Percentiles rank a stretch among this genome's conserved stretches.
Evolutionary conservation across 2,329 filamentous ascomycete species (phyloP).

Genomic region (Dactylellina leptospora): DNA sequence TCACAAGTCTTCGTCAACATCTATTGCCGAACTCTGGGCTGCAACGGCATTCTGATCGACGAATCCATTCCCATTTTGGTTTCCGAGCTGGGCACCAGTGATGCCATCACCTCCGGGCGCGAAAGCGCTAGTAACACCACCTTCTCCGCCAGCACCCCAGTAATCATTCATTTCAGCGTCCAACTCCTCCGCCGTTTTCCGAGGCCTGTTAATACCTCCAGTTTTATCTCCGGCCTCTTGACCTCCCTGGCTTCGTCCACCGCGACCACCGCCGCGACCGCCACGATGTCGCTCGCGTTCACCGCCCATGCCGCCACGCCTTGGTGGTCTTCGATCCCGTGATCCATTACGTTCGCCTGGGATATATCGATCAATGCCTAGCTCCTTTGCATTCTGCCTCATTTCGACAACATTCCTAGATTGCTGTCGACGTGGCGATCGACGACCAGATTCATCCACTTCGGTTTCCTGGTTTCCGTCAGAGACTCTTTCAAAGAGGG

Average conservation of each 20-base stretch:
- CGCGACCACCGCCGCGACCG: constrained; percentile 58
- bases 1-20: constrained; percentile 48
- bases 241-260: constrained; percentile 42
- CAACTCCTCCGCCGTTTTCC: constrained; percentile 89
- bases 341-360: constrained; percentile 67
- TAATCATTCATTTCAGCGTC: constrained; percentile 98
- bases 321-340: constrained; percentile 55
- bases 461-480: constrained; percentile 62
- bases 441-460: constrained; percentile 57
- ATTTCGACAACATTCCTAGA: constrained; percentile 50
- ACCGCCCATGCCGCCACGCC: constrained; percentile 61
- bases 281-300: constrained; percentile 65
- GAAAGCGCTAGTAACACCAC: constrained; percentile 29
- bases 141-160: constrained; percentile 65
- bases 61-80: constrained; percentile 27
- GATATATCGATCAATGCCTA: constrained; percentile 80
- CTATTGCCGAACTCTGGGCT: constrained; percentile 33
- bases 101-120: constrained; percentile 31
- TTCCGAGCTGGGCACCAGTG: constrained; percentile 13
- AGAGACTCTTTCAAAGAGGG: constrained; percentile 73
- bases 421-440: constrained; percentile 59
- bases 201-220: constrained; percentile 68
- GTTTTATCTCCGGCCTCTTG: constrained; percentile 58
- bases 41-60: constrained; percentile 17
- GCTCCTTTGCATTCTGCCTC: constrained; percentile 63